Percentiles rank a stretch among this genome's conserved stretches.
These are phyloP conservation scores for Zymoseptoria pseudotritici DNA, from an alignment of 2,329 filamentous ascomycete species.

Conservation along the genomic window DNA sequence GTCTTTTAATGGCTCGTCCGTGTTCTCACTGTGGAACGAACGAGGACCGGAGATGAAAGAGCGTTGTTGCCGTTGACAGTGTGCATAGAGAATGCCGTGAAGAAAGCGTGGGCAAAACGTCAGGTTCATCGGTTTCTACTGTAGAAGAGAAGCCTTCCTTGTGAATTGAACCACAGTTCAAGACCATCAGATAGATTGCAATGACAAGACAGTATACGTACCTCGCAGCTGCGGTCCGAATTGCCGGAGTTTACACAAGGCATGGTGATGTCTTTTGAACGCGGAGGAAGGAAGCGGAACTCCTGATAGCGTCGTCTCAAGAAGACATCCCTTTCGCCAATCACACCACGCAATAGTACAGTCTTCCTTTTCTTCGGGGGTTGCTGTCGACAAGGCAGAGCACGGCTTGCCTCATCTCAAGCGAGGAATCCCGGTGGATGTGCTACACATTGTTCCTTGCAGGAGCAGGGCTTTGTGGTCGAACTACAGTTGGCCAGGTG, in stretches of 20 bases:
- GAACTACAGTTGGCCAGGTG: constrained; percentile 9
- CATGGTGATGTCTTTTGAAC: neutral
- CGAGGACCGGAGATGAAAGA: neutral
- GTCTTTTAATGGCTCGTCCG: neutral
- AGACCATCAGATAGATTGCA: neutral
- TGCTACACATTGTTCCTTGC: constrained; percentile 6
- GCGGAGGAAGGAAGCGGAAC: neutral
- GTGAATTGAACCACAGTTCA: neutral
- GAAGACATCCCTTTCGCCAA: neutral
- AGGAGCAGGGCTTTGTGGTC: neutral
- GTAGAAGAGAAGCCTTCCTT: too few relatives aligned
- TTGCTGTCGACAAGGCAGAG: neutral
- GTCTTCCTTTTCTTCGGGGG: neutral
- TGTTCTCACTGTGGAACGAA: neutral
- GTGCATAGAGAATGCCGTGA: constrained; percentile 4
- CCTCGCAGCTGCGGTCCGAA: neutral
- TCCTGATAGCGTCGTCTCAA: neutral
- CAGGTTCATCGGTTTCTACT: neutral
- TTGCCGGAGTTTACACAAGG: neutral
- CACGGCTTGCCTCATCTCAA: neutral
- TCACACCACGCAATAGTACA: neutral
- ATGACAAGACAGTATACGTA: neutral
- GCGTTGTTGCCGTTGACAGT: constrained; percentile 1
- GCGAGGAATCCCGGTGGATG: neutral
- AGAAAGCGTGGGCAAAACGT: neutral